Conservation (phyloP, 2,329 filamentous ascomycete genomes). For the Colletotrichum destructivum region DNA sequence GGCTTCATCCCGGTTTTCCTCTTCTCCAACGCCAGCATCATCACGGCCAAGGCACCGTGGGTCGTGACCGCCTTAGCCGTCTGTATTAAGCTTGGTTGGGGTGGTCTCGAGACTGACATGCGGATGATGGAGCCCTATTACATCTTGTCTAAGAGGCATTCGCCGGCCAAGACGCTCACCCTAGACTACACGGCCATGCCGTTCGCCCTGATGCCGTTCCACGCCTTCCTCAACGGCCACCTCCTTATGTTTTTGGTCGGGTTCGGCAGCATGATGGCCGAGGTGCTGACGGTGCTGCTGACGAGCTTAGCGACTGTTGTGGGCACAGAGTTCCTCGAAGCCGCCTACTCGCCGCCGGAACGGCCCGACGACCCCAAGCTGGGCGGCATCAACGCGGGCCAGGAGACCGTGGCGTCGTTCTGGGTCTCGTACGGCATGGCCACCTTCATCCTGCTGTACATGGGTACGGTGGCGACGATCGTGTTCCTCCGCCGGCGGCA, state of each 20-base stretch:
- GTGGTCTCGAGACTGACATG: constrained; percentile 77
- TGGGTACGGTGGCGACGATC: constrained; percentile 70
- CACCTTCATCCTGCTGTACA: constrained; percentile 75
- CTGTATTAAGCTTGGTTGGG: constrained; percentile 78
- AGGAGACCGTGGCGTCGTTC: constrained; percentile 76
- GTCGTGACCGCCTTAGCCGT: constrained; percentile 77
- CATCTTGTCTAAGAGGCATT: constrained; percentile 76
- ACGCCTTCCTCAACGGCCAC: constrained; percentile 75
- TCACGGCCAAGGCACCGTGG: constrained; percentile 76
- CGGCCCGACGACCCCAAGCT: constrained; percentile 32
- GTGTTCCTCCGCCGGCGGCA: constrained; percentile 76
- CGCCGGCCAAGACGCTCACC: constrained; percentile 75
- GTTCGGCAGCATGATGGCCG: constrained; percentile 79
- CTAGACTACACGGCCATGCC: constrained; percentile 82
- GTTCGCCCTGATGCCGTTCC: constrained; percentile 75
- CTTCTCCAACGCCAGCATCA: constrained; percentile 68
- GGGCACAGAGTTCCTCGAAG: constrained; percentile 70
- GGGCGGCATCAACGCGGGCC: constrained; percentile 63
- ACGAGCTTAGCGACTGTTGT: constrained; percentile 77
- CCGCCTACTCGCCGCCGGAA: constrained; percentile 44
- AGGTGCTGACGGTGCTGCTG: constrained; percentile 79
- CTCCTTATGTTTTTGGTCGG: constrained; percentile 78
- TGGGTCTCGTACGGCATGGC: constrained; percentile 75
- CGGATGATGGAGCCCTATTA: constrained; percentile 84
- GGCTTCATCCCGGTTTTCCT: constrained; percentile 73